Base-by-base conservation (phyloP, 441 rosid species). In the Gossypium gossypioides region DNA sequence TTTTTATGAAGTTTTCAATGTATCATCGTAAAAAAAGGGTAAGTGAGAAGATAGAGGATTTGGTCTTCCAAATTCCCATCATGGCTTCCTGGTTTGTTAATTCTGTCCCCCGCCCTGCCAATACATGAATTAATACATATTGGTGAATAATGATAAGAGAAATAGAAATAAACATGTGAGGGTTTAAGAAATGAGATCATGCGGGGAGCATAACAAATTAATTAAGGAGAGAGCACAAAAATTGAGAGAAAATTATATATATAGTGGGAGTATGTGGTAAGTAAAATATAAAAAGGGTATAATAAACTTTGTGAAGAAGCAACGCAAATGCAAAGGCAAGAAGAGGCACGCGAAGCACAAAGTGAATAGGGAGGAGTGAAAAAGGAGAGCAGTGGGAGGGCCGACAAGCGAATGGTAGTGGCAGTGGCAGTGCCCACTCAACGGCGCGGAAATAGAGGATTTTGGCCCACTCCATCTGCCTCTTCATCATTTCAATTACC, bases 401-500 rank as follows among this genome's bases (percentile, higher is more conserved):
- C 91, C 90, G 90, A 86, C 90, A 85, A 70, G 40, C 1, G 37
- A 69, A 12, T 64, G 55, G 67, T 3, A 81, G 92, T 34, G 54
- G 67, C 3, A 79, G 95, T 86, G 56, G 56, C 56, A 6, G 56
- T 21, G 71, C 86, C 91, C 81, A 74, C 82, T 12, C 6, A 48
- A 19, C 73, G 82, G 87, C 86, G 82, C 19, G 68, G 71, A 76
- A 72, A 79, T 79, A 83, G 84, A 82, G 86, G 25, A 22, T 10
- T 42, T 54, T 48, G 80, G 72, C 68, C 80, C 77, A 63, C 72
- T 0, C 16, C 78, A 75, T 37, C 72, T 29, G 32, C 2, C 34
- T 73, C 60, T 13, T 46, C 1, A 24, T 66, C 6, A 46, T 66
- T 66, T 18, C 68, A 62, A 62, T 9, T 37, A 34, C 50, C 50